Evolutionary conservation across 768 basidiomycete genomes (phyloP), one percentile per base, ranked within the genome.

Genomic region (Lactifluus echinatus): DNA sequence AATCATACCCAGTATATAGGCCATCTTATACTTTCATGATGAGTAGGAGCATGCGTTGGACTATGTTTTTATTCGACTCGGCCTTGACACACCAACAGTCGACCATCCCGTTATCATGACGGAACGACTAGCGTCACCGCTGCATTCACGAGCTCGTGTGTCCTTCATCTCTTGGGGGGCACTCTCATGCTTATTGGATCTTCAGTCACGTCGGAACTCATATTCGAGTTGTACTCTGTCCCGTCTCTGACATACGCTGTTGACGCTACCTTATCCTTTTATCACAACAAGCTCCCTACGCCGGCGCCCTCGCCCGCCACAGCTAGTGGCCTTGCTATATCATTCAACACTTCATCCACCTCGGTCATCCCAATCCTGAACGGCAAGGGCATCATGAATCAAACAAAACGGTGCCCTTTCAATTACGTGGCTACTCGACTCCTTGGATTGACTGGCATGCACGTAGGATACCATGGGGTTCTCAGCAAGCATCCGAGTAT

Each of bases 91-190:
- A 0, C 72, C 82, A 2, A 77, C 78, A 11, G 78, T 98, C 26
- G 80, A 87, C 53, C 93, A 96, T 66, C 93, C 94, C 0, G 76
- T 99, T 19, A 72, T 96, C 55, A 96, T 98, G 91, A 88, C 93
- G 0, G 96, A 99, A 70, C 79, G 93, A 7, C 73, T 97, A 2
- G 85, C 84, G 53, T 90, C 93, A 24, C 93, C 93, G 0, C 69
- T 94, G 21, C 90, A 94, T 70, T 96, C 92, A 2, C 76, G 96
- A 67, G 80, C 85, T 42, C 68, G 94, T 95, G 68, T 54, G 91
- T 79, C 52, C 23, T 4, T 61, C n/a, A 21, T 24, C 24, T 29
- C 31, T 56, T 24, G 63, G 26, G 26, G 63, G 26, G 26, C 28
- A 23, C 53, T 21, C 24, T 44, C 12, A 11, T 49, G 8, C 46